Percentiles rank a stretch among this genome's conserved stretches.
Conservation (phyloP, 106 monocot genomes). For the Allium cepa region DNA sequence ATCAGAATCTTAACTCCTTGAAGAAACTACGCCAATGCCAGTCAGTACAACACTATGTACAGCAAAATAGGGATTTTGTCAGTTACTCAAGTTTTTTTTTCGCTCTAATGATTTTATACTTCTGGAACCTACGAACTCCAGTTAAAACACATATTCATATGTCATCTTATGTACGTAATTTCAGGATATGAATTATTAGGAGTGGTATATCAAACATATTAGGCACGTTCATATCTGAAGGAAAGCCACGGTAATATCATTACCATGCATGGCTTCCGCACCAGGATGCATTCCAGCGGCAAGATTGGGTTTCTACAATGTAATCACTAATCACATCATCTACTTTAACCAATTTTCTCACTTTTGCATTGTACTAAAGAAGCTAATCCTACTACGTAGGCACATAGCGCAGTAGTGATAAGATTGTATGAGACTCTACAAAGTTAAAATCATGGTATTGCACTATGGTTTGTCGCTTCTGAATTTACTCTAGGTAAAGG, state of each 20-base stretch:
- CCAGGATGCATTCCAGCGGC: constrained; percentile 40
- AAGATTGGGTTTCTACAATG: constrained; percentile 72
- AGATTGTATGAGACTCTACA: constrained; percentile 66
- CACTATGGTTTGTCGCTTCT: constrained; percentile 50
- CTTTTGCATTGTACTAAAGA: background rate
- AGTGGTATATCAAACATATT: constrained; percentile 56
- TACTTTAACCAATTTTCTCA: background rate
- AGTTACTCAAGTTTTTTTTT: background rate
- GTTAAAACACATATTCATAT: background rate
- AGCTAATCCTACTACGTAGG: background rate
- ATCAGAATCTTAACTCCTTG: constrained; percentile 26
- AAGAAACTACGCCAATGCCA: constrained; percentile 34
- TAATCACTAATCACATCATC: constrained; percentile 6
- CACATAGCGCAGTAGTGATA: constrained; percentile 65
- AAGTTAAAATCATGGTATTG: constrained; percentile 49
- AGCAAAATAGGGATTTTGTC: background rate
- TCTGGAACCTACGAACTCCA: background rate
- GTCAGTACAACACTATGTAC: constrained; percentile 14
- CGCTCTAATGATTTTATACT: background rate
- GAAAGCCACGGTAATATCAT: constrained; percentile 44
- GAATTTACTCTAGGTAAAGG: constrained; percentile 61
- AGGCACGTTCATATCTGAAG: constrained; percentile 61
- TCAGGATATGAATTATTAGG: constrained; percentile 86
- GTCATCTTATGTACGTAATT: background rate
- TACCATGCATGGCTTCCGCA: constrained; percentile 25